Conservation (phyloP, 106 monocot species). For the Narthecium ossifragum region DNA sequence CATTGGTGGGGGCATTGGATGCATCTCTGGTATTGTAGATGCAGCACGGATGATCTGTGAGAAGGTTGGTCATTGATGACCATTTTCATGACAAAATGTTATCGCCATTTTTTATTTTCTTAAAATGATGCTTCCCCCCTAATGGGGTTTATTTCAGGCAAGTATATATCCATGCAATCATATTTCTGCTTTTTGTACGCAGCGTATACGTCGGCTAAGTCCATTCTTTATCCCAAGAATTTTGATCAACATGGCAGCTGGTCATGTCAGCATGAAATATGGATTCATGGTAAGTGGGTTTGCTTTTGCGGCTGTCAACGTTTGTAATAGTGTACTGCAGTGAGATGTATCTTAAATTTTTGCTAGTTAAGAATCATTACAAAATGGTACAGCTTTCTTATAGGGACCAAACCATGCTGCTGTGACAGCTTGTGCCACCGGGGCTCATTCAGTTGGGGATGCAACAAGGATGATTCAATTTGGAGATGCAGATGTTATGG, state of each 20-base stretch:
- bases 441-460: conserved; percentile 97
- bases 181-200: conserved; percentile 20
- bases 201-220: conserved; percentile 78
- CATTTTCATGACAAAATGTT: background rate
- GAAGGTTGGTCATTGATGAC: conserved; percentile 38
- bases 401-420: conserved; percentile 98
- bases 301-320: no score
- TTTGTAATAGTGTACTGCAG: no score
- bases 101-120: background rate
- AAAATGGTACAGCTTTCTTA: background rate
- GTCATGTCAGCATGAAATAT: conserved; percentile 99
- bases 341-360: no score
- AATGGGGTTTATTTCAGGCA: conserved; percentile 6
- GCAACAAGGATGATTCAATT: conserved; percentile 96
- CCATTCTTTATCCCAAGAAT: conserved; percentile 90
- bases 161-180: background rate
- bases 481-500: conserved; percentile 99
- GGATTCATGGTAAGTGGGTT: conserved; percentile 67
- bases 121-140: conserved; percentile 1
- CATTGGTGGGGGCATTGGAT: conserved; percentile 89
- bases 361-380: background rate
- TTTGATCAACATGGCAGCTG: conserved; percentile 98
- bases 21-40: conserved; percentile 82
- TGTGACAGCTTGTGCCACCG: conserved; percentile 98
- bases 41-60: conserved; percentile 82